Evolutionary conservation across 2,329 filamentous ascomycete species (phyloP).

Genomic region (Aspergillus sp.): DNA sequence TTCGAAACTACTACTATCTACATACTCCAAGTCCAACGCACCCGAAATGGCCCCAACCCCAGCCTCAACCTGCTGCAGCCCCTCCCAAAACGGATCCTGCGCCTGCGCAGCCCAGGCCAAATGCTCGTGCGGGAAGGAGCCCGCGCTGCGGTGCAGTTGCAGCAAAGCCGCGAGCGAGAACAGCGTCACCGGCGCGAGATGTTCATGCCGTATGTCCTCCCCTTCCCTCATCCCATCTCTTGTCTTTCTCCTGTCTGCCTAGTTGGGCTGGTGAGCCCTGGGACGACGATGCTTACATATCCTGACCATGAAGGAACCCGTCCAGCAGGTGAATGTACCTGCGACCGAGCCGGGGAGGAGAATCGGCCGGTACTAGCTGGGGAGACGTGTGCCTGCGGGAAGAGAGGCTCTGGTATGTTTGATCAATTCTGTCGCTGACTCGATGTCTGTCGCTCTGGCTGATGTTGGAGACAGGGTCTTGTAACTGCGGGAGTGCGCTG

Average conservation of each 20-base stretch:
- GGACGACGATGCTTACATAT: too few species aligned
- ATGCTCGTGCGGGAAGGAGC: constrained; percentile 85
- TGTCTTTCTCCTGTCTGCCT: constrained; percentile 12
- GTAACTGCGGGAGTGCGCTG: constrained; percentile 66
- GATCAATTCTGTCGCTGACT: constrained; percentile 13
- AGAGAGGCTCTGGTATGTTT: constrained; percentile 61
- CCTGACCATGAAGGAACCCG: constrained; percentile 47
- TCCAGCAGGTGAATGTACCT: constrained; percentile 71
- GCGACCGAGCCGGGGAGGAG: constrained; percentile 61
- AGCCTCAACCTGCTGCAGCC: constrained; percentile 49
- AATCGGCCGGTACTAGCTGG: constrained; percentile 55
- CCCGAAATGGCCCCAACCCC: constrained; percentile 40
- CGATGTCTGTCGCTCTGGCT: constrained; percentile 3
- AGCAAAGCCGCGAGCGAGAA: constrained; percentile 70
- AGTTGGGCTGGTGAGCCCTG: too few species aligned
- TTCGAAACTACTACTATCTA: too few species aligned
- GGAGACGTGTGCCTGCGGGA: constrained; percentile 65
- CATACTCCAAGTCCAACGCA: too few species aligned
- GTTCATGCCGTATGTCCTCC: constrained; percentile 62
- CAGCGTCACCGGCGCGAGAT: constrained; percentile 59
- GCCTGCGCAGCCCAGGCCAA: constrained; percentile 50
- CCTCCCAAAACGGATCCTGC: constrained; percentile 44
- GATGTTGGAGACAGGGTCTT: constrained; percentile 45
- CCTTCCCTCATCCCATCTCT: constrained; percentile 1
- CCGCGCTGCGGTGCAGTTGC: constrained; percentile 79